Base-by-base conservation (phyloP, 768 basidiomycete species). In the Xerocomus spinulosus region DNA sequence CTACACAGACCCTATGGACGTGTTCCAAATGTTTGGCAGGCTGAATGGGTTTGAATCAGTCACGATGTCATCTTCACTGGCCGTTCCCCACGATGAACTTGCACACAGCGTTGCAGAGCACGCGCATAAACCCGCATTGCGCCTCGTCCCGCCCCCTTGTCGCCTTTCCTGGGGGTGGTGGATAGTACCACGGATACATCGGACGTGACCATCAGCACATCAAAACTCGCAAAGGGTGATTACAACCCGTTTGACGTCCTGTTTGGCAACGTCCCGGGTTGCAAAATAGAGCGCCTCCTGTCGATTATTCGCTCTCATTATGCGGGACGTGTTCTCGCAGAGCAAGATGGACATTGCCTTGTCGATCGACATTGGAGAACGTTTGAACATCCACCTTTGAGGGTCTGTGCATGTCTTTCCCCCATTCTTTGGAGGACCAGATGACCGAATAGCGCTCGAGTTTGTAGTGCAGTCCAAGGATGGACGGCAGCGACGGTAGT, bases 341-440 rank as follows among this genome's bases (percentile, higher is more conserved):
- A 76, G 84, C 6, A 68, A 64, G 52, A 81, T 73, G n/a, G 89
- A 97, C 57, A 86, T 94, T 18, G 91, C 83, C 1, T 67, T 98
- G 9, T 91, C 85, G 60, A 77, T 96, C 37, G 92, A 96, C 58
- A 76, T 79, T 35, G 76, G 74, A 29, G 68, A 72, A 44, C 56
- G 53, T 8, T 42, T 58, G 25, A 53, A 57, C 1, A 48, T 54
- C 34, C 48, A 37, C 17, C 1, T 48, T 23, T 63, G 65, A 37
- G 68, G 68, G 33, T 64, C 57, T 12, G 76, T 82, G 57, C 87
- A 91, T 59, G 55, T 97, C 13, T 87, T 92, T 68, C 59, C 95
- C 15, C 88, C 92, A 0, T 96, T 97, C 78, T 88, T 92, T 63
- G 94, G 94, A 24, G 95, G 94, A 0, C 87, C 92, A 0, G 94